Evolutionary conservation across 495 filamentous ascomycete species (phyloP), one percentile per base, ranked within the genome.

Genomic region (Xylaria palmicola): DNA sequence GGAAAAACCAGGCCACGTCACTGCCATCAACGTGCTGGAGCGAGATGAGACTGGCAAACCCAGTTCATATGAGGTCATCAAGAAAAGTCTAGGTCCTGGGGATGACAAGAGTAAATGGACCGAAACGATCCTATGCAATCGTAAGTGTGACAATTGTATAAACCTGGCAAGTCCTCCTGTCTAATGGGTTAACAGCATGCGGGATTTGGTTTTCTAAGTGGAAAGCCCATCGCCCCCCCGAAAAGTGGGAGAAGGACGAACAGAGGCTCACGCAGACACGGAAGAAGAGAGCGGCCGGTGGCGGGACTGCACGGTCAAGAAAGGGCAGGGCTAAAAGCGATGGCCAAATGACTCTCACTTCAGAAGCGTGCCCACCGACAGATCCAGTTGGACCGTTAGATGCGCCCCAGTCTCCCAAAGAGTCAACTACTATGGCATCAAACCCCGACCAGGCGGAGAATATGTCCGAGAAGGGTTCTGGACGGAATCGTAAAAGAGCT

Each of bases 151-250:
- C 13, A 48, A 30, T 3, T 30, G 19, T 44, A 22, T 15, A 13
- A 15, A 8, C 7, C 51, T 12, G 37, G 20, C 12, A 36, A 22
- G 4, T 17, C 59, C 10, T 34, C 15, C 22, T 45, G 22, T 47
- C 24, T 63, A 44, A 64, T 51, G 32, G 54, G 57, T 30, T 47
- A 58, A 32, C 51, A 86, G 84, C 94, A 65, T 98, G 94, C 67
- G 94, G 94, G 13, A 82, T 98, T 32, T 98, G 92, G 92, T 84
- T 97, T 59, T 85, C 87, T 41, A 97, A 96, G 65, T 90, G 88
- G 69, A 92, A 90, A 68, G 79, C 72, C 29, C 96, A 96, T 81
- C 84, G 94, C 7, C 94, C 94, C 1, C 79, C 85, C 49, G 85
- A 91, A 44, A 85, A 87, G 59, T 98, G 93, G 93, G 87, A 87